Conservation (phyloP, 2,329 filamentous ascomycete genomes). For the Diaporthe australafricana region DNA sequence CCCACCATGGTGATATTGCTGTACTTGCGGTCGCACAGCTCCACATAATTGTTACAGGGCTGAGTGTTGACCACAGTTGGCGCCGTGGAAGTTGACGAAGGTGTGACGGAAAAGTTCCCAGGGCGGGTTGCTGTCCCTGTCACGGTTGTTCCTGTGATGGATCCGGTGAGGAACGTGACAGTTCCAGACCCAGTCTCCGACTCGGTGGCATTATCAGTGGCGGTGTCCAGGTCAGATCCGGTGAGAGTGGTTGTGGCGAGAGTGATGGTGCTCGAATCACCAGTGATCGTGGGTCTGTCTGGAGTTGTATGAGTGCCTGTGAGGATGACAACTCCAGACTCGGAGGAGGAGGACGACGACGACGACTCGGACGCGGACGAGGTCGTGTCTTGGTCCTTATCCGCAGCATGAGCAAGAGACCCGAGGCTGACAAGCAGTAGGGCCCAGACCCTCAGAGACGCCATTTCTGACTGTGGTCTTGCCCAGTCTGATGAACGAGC, state of each 20-base stretch:
- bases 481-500: neutral
- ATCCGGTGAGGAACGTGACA: slow-evolving; percentile 59
- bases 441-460: slow-evolving; percentile 35
- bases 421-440: slow-evolving; percentile 33
- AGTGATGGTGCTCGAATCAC: slow-evolving; percentile 53
- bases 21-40: slow-evolving; percentile 82
- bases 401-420: slow-evolving; percentile 26
- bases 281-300: slow-evolving; percentile 54
- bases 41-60: slow-evolving; percentile 82
- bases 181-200: slow-evolving; percentile 45
- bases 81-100: slow-evolving; percentile 54
- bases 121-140: slow-evolving; percentile 41
- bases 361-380: neutral
- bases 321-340: slow-evolving; percentile 48
- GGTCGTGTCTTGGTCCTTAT: slow-evolving; percentile 5
- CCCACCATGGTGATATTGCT: slow-evolving; percentile 84
- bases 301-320: slow-evolving; percentile 47
- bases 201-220: slow-evolving; percentile 46
- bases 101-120: slow-evolving; percentile 56
- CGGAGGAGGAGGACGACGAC: slow-evolving; percentile 22
- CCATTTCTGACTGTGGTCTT: slow-evolving; percentile 19
- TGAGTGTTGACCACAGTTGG: slow-evolving; percentile 74
- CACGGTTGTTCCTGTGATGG: slow-evolving; percentile 58
- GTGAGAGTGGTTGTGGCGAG: slow-evolving; percentile 47
- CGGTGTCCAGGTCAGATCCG: slow-evolving; percentile 37